Evolutionary conservation across 2,329 filamentous ascomycete species (phyloP).

Genomic region (Karstenula rhodostoma): DNA sequence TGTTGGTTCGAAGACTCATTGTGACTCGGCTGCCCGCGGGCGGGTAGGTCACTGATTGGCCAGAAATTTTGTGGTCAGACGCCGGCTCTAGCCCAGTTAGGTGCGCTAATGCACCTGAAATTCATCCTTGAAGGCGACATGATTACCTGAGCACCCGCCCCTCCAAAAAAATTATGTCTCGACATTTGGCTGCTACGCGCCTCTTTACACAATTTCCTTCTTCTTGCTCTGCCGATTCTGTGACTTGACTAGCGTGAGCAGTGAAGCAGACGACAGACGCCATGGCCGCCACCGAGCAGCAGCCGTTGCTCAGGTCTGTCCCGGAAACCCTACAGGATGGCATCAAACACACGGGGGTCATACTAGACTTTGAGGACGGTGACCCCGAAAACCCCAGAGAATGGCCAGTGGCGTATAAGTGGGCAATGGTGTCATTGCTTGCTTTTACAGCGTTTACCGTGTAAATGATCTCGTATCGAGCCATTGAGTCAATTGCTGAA

Average conservation of each 20-base stretch:
- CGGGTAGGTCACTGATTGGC: not conserved
- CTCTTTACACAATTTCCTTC: not conserved
- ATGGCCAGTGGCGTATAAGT: conserved; percentile 43
- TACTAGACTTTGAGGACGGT: conserved; percentile 38
- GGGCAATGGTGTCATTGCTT: conserved; percentile 43
- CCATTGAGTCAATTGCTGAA: conserved; percentile 19
- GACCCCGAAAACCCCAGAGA: conserved; percentile 43
- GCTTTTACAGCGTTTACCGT: conserved; percentile 47
- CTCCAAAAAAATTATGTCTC: not conserved
- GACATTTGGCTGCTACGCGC: not conserved
- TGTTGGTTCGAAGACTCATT: not conserved
- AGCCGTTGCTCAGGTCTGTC: conserved; percentile 37
- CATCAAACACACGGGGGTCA: conserved; percentile 29
- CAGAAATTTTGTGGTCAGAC: not conserved
- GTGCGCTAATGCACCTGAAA: not conserved
- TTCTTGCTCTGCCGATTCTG: not conserved
- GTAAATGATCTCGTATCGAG: conserved; percentile 26
- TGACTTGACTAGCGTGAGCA: not conserved
- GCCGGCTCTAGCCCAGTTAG: not conserved
- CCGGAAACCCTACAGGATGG: conserved; percentile 28
- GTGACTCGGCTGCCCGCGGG: not conserved
- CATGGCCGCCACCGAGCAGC: conserved; percentile 31
- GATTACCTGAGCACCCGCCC: conserved; percentile 3
- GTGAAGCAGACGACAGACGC: not conserved
- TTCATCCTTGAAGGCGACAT: not conserved